phyloP scores from a whole-genome alignment of 2,329 filamentous ascomycete genomes.

The Metarhizium sp. region DNA sequence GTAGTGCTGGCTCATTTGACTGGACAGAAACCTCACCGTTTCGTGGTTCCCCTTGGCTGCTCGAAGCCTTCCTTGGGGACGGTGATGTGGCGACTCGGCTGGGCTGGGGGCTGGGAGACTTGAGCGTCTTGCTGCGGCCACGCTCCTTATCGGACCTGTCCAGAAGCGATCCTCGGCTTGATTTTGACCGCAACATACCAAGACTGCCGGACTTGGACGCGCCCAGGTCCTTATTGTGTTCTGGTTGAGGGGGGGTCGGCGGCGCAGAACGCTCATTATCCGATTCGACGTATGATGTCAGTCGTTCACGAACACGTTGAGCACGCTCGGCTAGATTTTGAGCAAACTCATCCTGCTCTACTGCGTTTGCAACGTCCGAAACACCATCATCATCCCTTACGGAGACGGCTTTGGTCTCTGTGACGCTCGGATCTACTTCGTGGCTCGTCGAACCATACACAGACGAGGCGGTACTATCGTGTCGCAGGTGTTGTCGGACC shows the following conservation, averaged over 20 bases:
- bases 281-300: conserved; percentile 59
- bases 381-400: background rate
- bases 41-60: conserved; percentile 1
- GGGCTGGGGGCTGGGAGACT: conserved; percentile 48
- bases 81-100: conserved; percentile 30
- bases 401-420: background rate
- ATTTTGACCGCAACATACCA: conserved; percentile 55
- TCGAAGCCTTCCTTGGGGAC: conserved; percentile 26
- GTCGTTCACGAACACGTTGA: conserved; percentile 61
- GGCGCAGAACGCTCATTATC: conserved; percentile 34
- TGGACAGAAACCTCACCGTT: background rate
- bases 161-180: conserved; percentile 57
- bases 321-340: conserved; percentile 63
- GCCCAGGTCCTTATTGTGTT: conserved; percentile 22
- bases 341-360: conserved; percentile 61
- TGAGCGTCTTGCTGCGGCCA: conserved; percentile 45
- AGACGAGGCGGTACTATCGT: conserved; percentile 73
- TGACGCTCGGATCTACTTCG: conserved; percentile 12
- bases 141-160: conserved; percentile 31
- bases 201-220: conserved; percentile 44
- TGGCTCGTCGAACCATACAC: conserved; percentile 49
- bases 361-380: background rate
- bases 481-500: conserved; percentile 75
- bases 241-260: conserved; percentile 22
- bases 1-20: conserved; percentile 4